A percentile compares a stretch with the other conserved stretches of the same genome.
Evolutionary conservation across 1,139 yeast species (phyloP).

Genomic region (Zygosaccharomyces sapae): DNA sequence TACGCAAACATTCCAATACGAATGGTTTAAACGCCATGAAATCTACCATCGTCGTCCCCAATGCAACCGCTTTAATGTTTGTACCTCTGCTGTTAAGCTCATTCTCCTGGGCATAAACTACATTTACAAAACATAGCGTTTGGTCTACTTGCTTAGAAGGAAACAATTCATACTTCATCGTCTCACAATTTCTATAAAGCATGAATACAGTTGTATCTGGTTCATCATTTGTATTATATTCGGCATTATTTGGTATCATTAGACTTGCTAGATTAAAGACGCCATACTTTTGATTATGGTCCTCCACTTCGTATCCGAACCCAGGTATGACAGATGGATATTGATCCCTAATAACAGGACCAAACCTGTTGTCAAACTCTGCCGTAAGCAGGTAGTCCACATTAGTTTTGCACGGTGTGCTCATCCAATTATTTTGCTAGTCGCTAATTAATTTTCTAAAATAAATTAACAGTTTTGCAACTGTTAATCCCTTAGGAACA

Average conservation of each 20-base stretch:
- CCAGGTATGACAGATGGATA: conserved; percentile 30
- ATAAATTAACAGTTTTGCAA: neutral
- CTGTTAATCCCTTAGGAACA: neutral
- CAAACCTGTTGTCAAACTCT: conserved; percentile 32
- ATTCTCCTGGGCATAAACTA: conserved; percentile 29
- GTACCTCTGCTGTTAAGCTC: conserved; percentile 29
- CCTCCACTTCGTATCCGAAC: conserved; percentile 13
- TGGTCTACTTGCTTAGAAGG: conserved; percentile 17
- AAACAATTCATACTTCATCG: conserved; percentile 21
- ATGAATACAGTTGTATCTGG: conserved; percentile 30
- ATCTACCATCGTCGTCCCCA: conserved; percentile 49
- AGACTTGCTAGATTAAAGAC: conserved; percentile 26
- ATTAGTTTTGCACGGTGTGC: conserved; percentile 12
- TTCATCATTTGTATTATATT: conserved; percentile 21
- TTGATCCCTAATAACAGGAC: conserved; percentile 27
- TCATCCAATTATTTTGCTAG: conserved; percentile 1
- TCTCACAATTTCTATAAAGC: conserved; percentile 22
- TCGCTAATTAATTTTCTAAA: neutral
- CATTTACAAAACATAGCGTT: conserved; percentile 27
- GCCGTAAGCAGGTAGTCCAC: conserved; percentile 28
- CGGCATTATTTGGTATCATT: conserved; percentile 33
- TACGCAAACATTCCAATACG: conserved; percentile 44
- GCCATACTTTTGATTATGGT: conserved; percentile 3
- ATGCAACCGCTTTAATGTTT: conserved; percentile 34
- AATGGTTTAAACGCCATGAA: conserved; percentile 41